Conservation (phyloP, 305 asterid genomes). For the Rubia peregrina region DNA sequence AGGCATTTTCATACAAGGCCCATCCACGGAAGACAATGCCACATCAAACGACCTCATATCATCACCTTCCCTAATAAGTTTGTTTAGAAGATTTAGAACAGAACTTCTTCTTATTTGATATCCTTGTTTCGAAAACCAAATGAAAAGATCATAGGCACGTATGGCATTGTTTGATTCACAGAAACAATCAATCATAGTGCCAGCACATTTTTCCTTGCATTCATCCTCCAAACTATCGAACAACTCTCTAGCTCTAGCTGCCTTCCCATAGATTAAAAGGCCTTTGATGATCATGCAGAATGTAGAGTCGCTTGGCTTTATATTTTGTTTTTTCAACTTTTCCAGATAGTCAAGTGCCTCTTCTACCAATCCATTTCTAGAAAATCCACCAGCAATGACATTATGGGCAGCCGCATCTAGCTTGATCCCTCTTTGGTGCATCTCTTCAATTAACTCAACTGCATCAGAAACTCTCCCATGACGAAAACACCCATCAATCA, state of each 20-base stretch:
- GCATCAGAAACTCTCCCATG: constrained; percentile 47
- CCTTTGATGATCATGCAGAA: constrained; percentile 61
- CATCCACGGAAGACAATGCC: constrained; percentile 34
- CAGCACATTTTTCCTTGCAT: constrained; percentile 41
- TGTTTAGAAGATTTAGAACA: constrained; percentile 46
- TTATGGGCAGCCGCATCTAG: constrained; percentile 49
- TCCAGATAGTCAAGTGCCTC: constrained; percentile 42
- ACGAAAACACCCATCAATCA: constrained; percentile 54
- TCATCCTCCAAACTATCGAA: constrained; percentile 40
- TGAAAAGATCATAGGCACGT: constrained; percentile 42
- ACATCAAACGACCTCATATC: constrained; percentile 28
- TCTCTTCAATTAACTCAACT: constrained; percentile 39
- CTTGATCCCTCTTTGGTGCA: constrained; percentile 38
- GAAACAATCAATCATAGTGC: constrained; percentile 56
- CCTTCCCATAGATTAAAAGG: constrained; percentile 45
- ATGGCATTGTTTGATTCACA: constrained; percentile 41
- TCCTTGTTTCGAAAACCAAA: constrained; percentile 30
- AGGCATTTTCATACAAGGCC: constrained; percentile 41
- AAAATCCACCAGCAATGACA: constrained; percentile 57
- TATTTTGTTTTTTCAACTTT: constrained; percentile 42
- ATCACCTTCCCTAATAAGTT: constrained; percentile 54
- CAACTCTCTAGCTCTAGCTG: constrained; percentile 51
- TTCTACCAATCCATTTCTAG: constrained; percentile 36
- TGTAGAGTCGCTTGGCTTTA: constrained; percentile 42
- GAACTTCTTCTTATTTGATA: constrained; percentile 29